phyloP scores from a whole-genome alignment of 2,329 filamentous ascomycete genomes.

The Ophiostoma tasmaniense region DNA sequence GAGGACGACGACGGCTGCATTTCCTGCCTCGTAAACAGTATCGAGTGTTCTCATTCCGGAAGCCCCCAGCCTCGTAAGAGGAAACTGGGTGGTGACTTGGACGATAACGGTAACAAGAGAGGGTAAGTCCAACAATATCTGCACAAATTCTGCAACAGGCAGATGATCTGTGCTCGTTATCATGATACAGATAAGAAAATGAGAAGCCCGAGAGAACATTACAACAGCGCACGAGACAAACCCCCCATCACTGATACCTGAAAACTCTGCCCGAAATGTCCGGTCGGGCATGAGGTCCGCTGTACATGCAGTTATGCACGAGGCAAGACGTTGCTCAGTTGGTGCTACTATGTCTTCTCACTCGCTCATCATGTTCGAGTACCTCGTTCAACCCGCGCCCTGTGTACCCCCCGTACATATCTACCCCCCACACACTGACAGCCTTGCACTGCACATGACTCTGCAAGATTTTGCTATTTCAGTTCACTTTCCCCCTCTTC shows the following conservation, averaged over 20 bases:
- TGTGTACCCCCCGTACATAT: not conserved
- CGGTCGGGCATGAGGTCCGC: not conserved
- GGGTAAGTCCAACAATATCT: slow-evolving; percentile 42
- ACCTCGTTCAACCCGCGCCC: not conserved
- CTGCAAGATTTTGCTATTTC: slow-evolving; percentile 6
- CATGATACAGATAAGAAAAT: slow-evolving; percentile 1
- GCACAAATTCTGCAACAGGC: not conserved
- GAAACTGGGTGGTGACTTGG: slow-evolving; percentile 60
- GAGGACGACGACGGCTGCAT: slow-evolving; percentile 70
- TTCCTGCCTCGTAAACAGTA: slow-evolving; percentile 67
- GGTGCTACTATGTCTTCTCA: not conserved
- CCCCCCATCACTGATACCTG: not conserved
- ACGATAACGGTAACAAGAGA: slow-evolving; percentile 53
- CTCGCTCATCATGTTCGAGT: not conserved
- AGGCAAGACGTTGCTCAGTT: not conserved
- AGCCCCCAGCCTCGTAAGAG: slow-evolving; percentile 73
- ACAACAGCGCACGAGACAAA: not conserved
- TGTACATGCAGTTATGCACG: not conserved
- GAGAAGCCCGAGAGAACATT: not conserved
- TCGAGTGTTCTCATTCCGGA: slow-evolving; percentile 70
- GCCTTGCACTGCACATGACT: slow-evolving; percentile 20
- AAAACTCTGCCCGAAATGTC: not conserved
- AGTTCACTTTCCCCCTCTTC: not conserved
- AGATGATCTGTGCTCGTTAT: not conserved
- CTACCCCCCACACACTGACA: slow-evolving; percentile 17